A percentile compares a stretch with the other conserved stretches of the same genome.
Conservation (phyloP, 768 basidiomycete genomes). For the Rhizopogon salebrosus region DNA sequence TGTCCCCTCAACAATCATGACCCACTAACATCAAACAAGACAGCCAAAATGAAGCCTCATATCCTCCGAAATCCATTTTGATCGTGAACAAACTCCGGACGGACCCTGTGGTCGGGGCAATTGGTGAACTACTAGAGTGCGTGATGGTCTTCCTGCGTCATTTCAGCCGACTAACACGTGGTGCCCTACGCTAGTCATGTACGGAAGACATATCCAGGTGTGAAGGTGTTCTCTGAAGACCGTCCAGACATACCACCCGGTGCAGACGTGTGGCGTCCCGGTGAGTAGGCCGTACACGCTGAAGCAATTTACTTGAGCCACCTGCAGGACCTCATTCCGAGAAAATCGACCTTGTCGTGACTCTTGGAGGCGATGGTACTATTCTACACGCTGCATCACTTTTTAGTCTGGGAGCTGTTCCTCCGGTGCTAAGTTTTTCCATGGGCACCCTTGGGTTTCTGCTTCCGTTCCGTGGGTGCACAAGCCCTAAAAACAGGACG, state of each 20-base stretch:
- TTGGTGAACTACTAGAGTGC: constrained; percentile 67
- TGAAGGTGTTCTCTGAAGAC: constrained; percentile 63
- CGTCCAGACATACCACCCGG: constrained; percentile 60
- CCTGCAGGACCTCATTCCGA: constrained; percentile 42
- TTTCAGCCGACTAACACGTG: neutral
- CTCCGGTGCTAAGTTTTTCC: constrained; percentile 66
- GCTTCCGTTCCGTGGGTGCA: constrained; percentile 80
- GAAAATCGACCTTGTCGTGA: constrained; percentile 82
- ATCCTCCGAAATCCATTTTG: constrained; percentile 57
- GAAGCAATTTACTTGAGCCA: neutral
- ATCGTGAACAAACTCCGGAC: constrained; percentile 81
- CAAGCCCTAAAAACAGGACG: neutral
- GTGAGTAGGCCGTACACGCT: constrained; percentile 29
- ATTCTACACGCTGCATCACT: constrained; percentile 90
- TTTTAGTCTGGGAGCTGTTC: constrained; percentile 87
- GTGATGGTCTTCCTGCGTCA: constrained; percentile 16
- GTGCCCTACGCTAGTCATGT: constrained; percentile 42
- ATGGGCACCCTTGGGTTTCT: constrained; percentile 90
- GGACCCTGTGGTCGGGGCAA: constrained; percentile 69
- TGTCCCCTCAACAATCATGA: neutral
- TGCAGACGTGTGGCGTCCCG: constrained; percentile 61
- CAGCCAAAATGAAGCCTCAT: constrained; percentile 18
- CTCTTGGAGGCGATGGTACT: constrained; percentile 92
- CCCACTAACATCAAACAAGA: constrained; percentile 20
- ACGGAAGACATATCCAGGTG: constrained; percentile 50